Conservation (phyloP, 2,329 filamentous ascomycete species). For the Xylariales sp. region DNA sequence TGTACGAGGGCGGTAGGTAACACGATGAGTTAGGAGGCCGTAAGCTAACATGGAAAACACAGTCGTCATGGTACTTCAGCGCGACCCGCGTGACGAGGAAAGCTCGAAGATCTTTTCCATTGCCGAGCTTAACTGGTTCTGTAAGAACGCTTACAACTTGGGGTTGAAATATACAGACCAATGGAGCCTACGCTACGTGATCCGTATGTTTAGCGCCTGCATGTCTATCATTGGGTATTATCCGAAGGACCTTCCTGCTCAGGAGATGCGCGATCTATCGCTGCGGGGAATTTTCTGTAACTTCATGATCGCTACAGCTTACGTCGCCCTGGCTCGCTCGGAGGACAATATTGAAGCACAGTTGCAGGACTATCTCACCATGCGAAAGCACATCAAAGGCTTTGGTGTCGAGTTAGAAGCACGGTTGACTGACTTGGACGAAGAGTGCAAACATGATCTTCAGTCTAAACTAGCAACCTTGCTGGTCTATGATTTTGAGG, state of each 20-base stretch:
- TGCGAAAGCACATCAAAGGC: constrained; percentile 54
- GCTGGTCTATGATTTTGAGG: constrained; percentile 76
- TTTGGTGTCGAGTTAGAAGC: constrained; percentile 48
- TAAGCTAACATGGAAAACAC: too few relatives aligned
- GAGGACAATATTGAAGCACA: constrained; percentile 46
- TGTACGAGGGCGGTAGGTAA: constrained; percentile 40
- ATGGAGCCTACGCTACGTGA: constrained; percentile 49
- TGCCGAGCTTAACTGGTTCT: constrained; percentile 77
- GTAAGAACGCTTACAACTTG: constrained; percentile 75
- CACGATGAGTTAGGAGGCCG: too few relatives aligned
- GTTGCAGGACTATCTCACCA: constrained; percentile 56
- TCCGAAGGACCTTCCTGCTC: constrained; percentile 38
- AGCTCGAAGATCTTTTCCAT: constrained; percentile 51
- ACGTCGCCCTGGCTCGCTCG: constrained; percentile 47
- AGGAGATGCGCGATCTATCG: constrained; percentile 42
- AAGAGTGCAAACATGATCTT: constrained; percentile 47
- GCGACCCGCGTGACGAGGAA: constrained; percentile 32
- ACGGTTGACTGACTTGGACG: constrained; percentile 34
- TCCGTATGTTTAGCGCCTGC: constrained; percentile 53
- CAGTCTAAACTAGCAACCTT: constrained; percentile 60
- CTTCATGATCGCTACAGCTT: constrained; percentile 56
- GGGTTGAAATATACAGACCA: constrained; percentile 55
- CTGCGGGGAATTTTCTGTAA: constrained; percentile 65
- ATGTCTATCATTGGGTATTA: constrained; percentile 48
- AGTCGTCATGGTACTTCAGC: constrained; percentile 38